Percentiles rank a stretch among this genome's conserved stretches.
These are phyloP conservation scores for Nicotiana tomentosiformis DNA, from an alignment of 257 asterid species.

Conservation along the genomic window DNA sequence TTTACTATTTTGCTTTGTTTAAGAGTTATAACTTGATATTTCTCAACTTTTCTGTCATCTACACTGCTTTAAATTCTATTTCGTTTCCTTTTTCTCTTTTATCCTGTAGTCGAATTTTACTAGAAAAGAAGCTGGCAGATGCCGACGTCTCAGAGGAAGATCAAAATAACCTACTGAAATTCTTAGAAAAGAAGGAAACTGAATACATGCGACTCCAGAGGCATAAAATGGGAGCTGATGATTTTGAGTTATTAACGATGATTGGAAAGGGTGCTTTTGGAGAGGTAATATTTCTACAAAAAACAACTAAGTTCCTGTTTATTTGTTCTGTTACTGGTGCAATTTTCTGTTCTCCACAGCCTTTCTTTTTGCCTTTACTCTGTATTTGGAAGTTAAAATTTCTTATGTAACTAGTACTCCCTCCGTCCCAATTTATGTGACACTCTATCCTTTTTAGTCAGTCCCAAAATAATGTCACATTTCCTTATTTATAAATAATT, in stretches of 20 bases:
- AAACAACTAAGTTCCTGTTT: not conserved
- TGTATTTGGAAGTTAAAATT: not conserved
- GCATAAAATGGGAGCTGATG: slow-evolving; percentile 94
- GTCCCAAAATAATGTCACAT: too few relatives aligned
- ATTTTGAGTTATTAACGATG: slow-evolving; percentile 90
- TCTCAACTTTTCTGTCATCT: not conserved
- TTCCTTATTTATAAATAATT: too few relatives aligned
- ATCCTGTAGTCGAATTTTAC: slow-evolving; percentile 62
- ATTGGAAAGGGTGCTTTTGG: slow-evolving; percentile 99
- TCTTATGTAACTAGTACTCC: not conserved
- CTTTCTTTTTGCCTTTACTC: not conserved
- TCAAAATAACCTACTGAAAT: slow-evolving; percentile 78
- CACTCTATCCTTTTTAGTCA: too few relatives aligned
- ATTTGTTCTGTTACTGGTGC: not conserved
- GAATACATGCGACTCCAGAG: slow-evolving; percentile 98
- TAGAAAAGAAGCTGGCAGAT: slow-evolving; percentile 92
- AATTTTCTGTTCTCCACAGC: not conserved
- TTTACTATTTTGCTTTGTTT: not conserved
- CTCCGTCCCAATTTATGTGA: too few relatives aligned
- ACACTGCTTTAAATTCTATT: not conserved
- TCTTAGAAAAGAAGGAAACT: slow-evolving; percentile 90
- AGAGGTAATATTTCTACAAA: slow-evolving; percentile 49
- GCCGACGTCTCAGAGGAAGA: slow-evolving; percentile 99
- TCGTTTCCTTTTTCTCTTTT: slow-evolving; percentile 14
- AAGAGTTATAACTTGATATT: not conserved